Conservation (phyloP, 306 rosid species). For the Fragaria nilgerrensis region DNA sequence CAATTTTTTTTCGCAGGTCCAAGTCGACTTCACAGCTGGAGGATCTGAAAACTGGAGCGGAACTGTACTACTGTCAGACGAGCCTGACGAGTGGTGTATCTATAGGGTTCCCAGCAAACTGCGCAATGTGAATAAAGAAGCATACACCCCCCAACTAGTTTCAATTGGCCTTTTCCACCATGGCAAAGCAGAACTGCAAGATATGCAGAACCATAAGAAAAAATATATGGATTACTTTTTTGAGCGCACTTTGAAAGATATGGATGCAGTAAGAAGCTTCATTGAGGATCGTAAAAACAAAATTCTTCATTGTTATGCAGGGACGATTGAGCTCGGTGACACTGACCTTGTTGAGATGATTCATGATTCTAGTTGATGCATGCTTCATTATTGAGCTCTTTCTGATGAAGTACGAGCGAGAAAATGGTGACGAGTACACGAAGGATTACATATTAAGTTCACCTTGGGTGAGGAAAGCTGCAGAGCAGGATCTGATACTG, state of each 20-base stretch:
- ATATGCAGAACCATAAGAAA: constrained; percentile 32
- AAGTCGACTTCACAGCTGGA: too few species aligned
- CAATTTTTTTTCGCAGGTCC: too few species aligned
- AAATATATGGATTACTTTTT: constrained; percentile 25
- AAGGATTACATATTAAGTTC: constrained; percentile 36
- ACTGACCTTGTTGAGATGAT: neutral
- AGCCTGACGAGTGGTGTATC: constrained; percentile 27
- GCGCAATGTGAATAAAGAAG: constrained; percentile 27
- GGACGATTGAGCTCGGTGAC: neutral
- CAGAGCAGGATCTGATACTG: constrained; percentile 41
- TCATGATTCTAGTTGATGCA: constrained; percentile 17
- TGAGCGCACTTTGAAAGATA: neutral
- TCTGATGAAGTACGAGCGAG: constrained; percentile 12
- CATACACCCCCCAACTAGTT: constrained; percentile 49
- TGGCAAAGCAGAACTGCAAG: constrained; percentile 11
- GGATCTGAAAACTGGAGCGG: too few species aligned
- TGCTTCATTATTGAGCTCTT: constrained; percentile 45
- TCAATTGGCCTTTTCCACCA: constrained; percentile 49
- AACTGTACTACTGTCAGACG: too few species aligned
- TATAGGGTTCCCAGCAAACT: constrained; percentile 42
- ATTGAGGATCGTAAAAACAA: neutral
- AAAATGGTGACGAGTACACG: neutral
- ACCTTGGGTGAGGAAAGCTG: constrained; percentile 36
- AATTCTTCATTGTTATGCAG: neutral
- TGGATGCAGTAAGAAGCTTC: neutral